Evolutionary conservation across 768 basidiomycete species (phyloP).

Genomic region (Megacollybia marginata): DNA sequence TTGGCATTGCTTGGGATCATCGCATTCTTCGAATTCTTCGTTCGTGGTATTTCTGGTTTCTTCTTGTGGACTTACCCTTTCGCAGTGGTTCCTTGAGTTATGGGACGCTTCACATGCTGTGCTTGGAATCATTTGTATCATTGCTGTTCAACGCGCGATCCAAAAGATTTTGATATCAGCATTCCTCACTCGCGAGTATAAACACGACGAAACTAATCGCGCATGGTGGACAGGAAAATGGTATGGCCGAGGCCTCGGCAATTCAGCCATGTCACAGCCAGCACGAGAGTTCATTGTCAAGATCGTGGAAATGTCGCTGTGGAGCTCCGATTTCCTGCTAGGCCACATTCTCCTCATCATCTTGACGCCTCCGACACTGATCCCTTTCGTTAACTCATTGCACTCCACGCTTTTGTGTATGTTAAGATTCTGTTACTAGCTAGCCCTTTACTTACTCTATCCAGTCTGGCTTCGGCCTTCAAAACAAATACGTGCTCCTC

Average conservation of each 20-base stretch:
- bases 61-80: conserved; percentile 10
- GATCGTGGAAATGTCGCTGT: conserved; percentile 95
- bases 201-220: conserved; percentile 96
- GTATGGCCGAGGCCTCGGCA: conserved; percentile 90
- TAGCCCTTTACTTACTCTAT: not conserved
- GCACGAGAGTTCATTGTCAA: conserved; percentile 97
- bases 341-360: conserved; percentile 82
- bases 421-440: not conserved
- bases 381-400: conserved; percentile 81
- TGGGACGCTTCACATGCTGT: conserved; percentile 98
- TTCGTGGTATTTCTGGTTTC: conserved; percentile 37
- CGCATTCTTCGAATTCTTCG: conserved; percentile 94
- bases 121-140: conserved; percentile 82
- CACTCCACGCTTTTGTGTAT: conserved; percentile 91
- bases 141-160: conserved; percentile 86
- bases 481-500: conserved; percentile 86
- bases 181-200: conserved; percentile 94
- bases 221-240: conserved; percentile 99
- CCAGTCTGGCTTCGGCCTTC: conserved; percentile 93
- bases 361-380: conserved; percentile 74
- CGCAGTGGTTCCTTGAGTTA: conserved; percentile 90
- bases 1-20: conserved; percentile 75
- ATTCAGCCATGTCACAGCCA: conserved; percentile 90
- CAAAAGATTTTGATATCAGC: conserved; percentile 93
- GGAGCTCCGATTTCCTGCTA: conserved; percentile 91